Base-by-base conservation (phyloP, 2,329 filamentous ascomycete species). In the Trichophyton schoenleinii region DNA sequence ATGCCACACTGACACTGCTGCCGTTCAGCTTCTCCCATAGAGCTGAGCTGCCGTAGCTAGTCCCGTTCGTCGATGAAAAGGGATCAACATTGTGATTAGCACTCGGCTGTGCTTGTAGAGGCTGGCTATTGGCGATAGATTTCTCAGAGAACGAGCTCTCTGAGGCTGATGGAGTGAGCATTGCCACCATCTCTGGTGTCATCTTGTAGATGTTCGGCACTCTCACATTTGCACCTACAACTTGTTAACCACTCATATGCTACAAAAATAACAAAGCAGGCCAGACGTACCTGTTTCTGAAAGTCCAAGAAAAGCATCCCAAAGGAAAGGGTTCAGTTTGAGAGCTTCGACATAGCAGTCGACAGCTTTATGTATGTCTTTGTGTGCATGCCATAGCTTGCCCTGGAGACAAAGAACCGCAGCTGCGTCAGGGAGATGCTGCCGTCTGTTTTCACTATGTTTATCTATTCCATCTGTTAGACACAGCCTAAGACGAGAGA, bases 301-400 rank as follows among this genome's bases (percentile, higher is more conserved):
- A 6, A 99, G 81, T 15, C 84, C 87, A 22, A 87, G 85, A 69
- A 97, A 97, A 0, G 92, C 91, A 78, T 99, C 94, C 94, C 94
- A 99, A 83, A 96, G 94, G 74, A 97, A 92, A 1, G 94, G 91
- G 69, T 97, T 99, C 60, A 86, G 74, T 74, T 91, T 95, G 68
- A 99, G 77, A 4, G 91, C 85, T 63, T 95, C 90, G 66, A 95
- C 90, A 70, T 94, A 97, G 72, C 84, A 90, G 66, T 88, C 83
- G 15, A 92, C 85, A 6, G 94, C 91, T 73, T 89, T 91, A 69
- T 88, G 88, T 68, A 89, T 82, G 67, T 96, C 83, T 64, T 82
- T 88, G 68, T 94, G 87, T 1, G 83, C 89, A 57, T 87, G 84
- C 77, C 91, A 92, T 31, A 99, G 79, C 74, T 95, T 96, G 28